Evolutionary conservation across 495 filamentous ascomycete genomes (phyloP).

Genomic region (Penicillium angulare): DNA sequence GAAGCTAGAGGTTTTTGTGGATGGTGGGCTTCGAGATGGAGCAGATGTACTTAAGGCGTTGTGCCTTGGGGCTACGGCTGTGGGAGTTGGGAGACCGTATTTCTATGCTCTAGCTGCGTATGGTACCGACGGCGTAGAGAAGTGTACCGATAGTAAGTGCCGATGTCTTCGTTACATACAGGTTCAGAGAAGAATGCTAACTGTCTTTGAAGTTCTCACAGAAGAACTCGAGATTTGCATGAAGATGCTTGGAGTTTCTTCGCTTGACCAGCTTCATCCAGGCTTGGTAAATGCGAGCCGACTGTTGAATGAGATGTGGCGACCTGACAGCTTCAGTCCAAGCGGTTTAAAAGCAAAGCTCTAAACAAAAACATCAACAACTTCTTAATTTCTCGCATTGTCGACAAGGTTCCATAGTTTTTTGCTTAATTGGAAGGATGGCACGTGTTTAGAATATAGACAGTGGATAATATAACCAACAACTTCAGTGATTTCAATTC

Average conservation of each 20-base stretch:
- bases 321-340: constrained; percentile 4
- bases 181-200: not conserved
- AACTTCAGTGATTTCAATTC: too few relatives aligned
- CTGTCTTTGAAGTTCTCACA: constrained; percentile 5
- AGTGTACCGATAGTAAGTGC: constrained; percentile 18
- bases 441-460: too few relatives aligned
- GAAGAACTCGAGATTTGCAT: constrained; percentile 24
- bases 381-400: too few relatives aligned
- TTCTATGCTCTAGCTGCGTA: constrained; percentile 26
- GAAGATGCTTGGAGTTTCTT: constrained; percentile 22
- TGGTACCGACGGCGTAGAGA: constrained; percentile 21
- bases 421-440: too few relatives aligned
- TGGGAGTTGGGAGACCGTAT: constrained; percentile 63
- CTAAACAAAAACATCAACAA: not conserved
- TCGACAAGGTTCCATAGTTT: too few relatives aligned
- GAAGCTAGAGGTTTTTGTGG: constrained; percentile 76
- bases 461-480: too few relatives aligned
- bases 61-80: constrained; percentile 81
- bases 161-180: too few relatives aligned
- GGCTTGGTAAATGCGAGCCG: constrained; percentile 21
- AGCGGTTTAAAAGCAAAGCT: not conserved
- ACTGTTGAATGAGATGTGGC: constrained; percentile 24
- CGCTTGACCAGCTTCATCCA: constrained; percentile 15
- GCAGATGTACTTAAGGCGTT: constrained; percentile 89
- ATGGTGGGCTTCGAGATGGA: constrained; percentile 78